Conservation (phyloP, 805 yeast genomes). For the Wickerhamiella bombiphila region DNA sequence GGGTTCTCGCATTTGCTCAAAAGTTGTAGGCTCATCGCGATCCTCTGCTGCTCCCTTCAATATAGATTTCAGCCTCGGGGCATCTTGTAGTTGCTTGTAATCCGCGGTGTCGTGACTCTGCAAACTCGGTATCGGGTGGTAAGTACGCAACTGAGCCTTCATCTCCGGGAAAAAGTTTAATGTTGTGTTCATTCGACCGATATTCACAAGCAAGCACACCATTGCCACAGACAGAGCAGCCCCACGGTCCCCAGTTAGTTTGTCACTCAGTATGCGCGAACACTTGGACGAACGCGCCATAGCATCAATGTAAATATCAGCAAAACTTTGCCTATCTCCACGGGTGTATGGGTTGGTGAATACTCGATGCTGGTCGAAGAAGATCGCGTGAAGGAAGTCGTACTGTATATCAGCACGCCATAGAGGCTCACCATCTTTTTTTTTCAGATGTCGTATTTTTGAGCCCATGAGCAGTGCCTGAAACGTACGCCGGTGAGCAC, state of each 20-base stretch:
- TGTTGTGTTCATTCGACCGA: constrained; percentile 90
- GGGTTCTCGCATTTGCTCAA: constrained; percentile 6
- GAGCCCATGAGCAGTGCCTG: constrained; percentile 20
- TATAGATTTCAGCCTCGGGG: constrained; percentile 83
- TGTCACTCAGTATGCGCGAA: constrained; percentile 67
- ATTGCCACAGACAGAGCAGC: constrained; percentile 57
- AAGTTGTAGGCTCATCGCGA: constrained; percentile 25
- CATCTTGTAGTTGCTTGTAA: constrained; percentile 78
- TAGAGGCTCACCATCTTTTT: constrained; percentile 82
- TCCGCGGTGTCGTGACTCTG: constrained; percentile 48
- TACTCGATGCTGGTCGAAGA: constrained; percentile 46
- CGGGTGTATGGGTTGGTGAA: constrained; percentile 36
- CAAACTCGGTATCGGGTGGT: constrained; percentile 81
- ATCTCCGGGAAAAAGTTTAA: constrained; percentile 86
- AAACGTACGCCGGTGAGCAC: constrained; percentile 15
- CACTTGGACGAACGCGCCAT: constrained; percentile 72
- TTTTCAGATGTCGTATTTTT: constrained; percentile 42
- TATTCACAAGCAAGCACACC: constrained; percentile 74
- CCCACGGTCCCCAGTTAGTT: constrained; percentile 49
- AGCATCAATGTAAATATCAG: constrained; percentile 69
- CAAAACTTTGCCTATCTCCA: constrained; percentile 44
- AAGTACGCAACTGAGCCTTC: constrained; percentile 85
- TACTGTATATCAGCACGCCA: constrained; percentile 81
- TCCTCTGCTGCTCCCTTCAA: constrained; percentile 76
- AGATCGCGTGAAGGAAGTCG: constrained; percentile 52